A percentile compares a stretch with the other conserved stretches of the same genome.
Evolutionary conservation across 306 rosid genomes (phyloP).

Genomic region (Comarum palustre): DNA sequence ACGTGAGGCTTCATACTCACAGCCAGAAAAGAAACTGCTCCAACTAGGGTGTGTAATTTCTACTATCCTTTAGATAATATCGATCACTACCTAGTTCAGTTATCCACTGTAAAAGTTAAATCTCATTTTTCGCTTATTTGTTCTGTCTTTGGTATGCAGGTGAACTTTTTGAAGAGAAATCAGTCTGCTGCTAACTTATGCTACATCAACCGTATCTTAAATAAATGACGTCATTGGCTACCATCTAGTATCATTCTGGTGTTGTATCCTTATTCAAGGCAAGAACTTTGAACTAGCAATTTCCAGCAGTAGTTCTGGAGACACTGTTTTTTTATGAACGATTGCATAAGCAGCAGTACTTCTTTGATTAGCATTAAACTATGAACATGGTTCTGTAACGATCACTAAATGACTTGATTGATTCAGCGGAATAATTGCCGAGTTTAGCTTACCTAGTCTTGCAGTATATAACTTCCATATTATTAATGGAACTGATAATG

Average conservation of each 20-base stretch:
- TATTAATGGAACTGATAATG: background rate
- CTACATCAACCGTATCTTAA: background rate
- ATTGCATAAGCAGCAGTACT: background rate
- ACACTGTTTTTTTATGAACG: background rate
- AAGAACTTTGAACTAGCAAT: background rate
- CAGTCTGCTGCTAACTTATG: background rate
- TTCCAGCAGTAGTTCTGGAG: slow-evolving; percentile 2
- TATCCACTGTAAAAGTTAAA: background rate
- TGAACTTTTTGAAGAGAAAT: background rate
- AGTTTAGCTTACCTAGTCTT: background rate
- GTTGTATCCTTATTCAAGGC: background rate
- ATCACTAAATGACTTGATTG: background rate
- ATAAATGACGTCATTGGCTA: slow-evolving; percentile 4
- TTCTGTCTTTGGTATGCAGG: background rate
- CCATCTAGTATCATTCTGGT: background rate
- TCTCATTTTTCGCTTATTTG: background rate
- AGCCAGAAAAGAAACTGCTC: slow-evolving; percentile 70
- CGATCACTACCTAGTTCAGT: background rate
- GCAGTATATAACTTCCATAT: background rate
- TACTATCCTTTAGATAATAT: background rate
- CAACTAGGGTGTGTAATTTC: slow-evolving; percentile 55
- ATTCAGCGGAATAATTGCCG: background rate
- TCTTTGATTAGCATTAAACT: background rate
- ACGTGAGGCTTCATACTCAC: slow-evolving; percentile 60
- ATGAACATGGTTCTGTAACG: background rate